Evolutionary conservation across 2,329 filamentous ascomycete genomes (phyloP).

Genomic region (Pezicula rhizophila): DNA sequence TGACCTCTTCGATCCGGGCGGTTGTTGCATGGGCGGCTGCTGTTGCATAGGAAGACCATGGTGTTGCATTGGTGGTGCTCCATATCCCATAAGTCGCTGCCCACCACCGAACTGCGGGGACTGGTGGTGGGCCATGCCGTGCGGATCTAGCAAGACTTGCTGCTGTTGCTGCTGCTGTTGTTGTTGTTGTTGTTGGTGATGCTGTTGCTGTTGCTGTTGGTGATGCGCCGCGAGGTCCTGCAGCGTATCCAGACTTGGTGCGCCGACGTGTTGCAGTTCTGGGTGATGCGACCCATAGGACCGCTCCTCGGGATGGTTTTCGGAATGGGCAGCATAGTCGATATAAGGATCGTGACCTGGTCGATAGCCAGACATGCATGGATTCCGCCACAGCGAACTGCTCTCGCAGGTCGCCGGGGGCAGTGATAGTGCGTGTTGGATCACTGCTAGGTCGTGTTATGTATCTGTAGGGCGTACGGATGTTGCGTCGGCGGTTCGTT

Average conservation of each 20-base stretch:
- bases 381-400: conserved; percentile 71
- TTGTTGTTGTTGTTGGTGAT: conserved; percentile 38
- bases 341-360: conserved; percentile 65
- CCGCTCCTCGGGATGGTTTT: conserved; percentile 58
- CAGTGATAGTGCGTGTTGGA: conserved; percentile 34
- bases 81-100: conserved; percentile 43
- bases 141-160: conserved; percentile 50
- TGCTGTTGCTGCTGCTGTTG: conserved; percentile 40
- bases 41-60: conserved; percentile 20
- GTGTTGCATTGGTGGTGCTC: conserved; percentile 19
- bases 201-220: conserved; percentile 32
- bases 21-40: conserved; percentile 26
- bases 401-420: conserved; percentile 66
- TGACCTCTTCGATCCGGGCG: conserved; percentile 39
- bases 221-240: conserved; percentile 40
- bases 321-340: conserved; percentile 65
- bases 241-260: conserved; percentile 24
- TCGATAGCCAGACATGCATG: conserved; percentile 60
- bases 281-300: conserved; percentile 48
- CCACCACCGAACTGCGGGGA: conserved; percentile 40
- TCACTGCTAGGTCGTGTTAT: conserved; percentile 24
- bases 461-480: conserved; percentile 22
- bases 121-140: conserved; percentile 46
- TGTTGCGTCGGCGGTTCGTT: conserved; percentile 22
- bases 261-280: conserved; percentile 27